Evolutionary conservation across 164 flowering plant species (phyloP), one percentile per base, ranked within the genome.

Genomic region (Sextonia rubra): DNA sequence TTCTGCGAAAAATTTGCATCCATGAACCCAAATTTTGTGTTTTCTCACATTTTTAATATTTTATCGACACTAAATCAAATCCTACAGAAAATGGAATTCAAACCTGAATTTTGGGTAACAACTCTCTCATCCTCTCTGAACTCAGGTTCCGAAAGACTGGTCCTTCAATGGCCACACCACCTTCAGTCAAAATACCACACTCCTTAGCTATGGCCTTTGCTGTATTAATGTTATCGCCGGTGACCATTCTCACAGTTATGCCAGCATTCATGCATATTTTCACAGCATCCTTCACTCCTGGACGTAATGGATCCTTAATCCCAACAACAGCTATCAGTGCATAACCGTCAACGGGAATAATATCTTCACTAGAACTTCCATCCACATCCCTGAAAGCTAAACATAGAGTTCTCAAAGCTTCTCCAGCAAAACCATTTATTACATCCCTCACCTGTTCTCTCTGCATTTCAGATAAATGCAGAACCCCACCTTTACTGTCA

Each of bases 121-220:
- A 24, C 17, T 76, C 75, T 47, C 74, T 76, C 82, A 84, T 74
- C 71, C 84, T 80, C 64, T 76, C 66, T 11, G 71, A 70, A 74
- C 66, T 73, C 71, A 71, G 77, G 22, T 27, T 32, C 22, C 78
- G 85, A 63, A 86, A 84, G 2, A 82, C 82, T 71, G 83, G 73
- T 49, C 89, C 89, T 78, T 86, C 89, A 56, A 84, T 80, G 29
- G 89, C 87, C 71, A 86, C 47, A 71, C 84, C 88, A 72, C 62
- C 86, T 14, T 66, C 83, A 12, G 80, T 75, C 32, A 86, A 76
- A 70, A 86, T 86, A 25, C 84, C 86, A 81, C 87, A 86, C 74
- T 86, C 89, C 76, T 32, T 86, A 24, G 89, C 89, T 64, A 84
- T 86, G 29, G 87, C 89, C 66, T 76, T 84, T 60, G 87, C 89